Evolutionary conservation across 1,139 yeast genomes (phyloP).

Genomic region (Candida tetrigidarum): DNA sequence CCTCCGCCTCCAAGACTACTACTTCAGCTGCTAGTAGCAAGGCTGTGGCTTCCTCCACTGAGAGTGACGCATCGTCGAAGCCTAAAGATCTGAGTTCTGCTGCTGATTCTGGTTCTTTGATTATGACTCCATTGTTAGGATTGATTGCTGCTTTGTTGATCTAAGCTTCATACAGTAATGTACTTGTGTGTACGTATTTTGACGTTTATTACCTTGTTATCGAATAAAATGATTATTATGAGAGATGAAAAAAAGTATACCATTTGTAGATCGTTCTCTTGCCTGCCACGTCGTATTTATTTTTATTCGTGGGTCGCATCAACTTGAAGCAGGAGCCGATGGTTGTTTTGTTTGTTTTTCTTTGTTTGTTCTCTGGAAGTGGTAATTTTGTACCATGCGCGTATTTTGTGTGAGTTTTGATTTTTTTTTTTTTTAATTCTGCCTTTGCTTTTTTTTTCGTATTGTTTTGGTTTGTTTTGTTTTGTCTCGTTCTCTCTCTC

Average conservation of each 20-base stretch:
- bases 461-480: too few relatives aligned
- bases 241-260: too few relatives aligned
- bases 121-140: not conserved
- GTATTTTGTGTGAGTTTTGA: not conserved
- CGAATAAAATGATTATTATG: too few relatives aligned
- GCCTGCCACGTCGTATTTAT: too few relatives aligned
- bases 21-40: not conserved
- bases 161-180: too few relatives aligned
- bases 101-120: not conserved
- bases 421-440: not conserved
- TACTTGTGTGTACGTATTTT: not conserved
- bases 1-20: not conserved
- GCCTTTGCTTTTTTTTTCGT: too few relatives aligned
- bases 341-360: not conserved
- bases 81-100: too few relatives aligned
- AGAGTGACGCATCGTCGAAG: not conserved
- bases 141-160: constrained; percentile 5
- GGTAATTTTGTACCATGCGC: constrained; percentile 7
- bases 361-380: not conserved
- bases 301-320: too few relatives aligned
- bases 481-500: constrained; percentile 1
- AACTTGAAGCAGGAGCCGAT: too few relatives aligned
- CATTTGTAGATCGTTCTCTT: too few relatives aligned
- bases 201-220: too few relatives aligned
- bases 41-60: not conserved